phyloP scores from a whole-genome alignment of 1,284 basidiomycete genomes.

The Cryptococcus maquisensis region DNA sequence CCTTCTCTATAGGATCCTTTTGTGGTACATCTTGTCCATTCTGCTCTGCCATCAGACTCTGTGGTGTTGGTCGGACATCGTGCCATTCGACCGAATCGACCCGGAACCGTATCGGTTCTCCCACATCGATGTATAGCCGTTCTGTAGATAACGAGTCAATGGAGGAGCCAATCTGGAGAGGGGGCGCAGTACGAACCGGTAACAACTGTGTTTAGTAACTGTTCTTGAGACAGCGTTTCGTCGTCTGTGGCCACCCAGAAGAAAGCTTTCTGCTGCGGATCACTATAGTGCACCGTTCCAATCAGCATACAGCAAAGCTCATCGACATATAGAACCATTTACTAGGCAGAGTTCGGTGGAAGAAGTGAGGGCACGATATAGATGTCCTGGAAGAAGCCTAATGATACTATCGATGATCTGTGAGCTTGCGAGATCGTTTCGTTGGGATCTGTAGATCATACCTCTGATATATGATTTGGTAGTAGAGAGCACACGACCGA shows the following conservation, averaged over 20 bases:
- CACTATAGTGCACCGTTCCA: slow-evolving; percentile 51
- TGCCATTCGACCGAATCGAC: slow-evolving; percentile 85
- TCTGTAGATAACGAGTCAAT: slow-evolving; percentile 43
- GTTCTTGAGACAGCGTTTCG: slow-evolving; percentile 54
- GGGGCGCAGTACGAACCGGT: slow-evolving; percentile 17
- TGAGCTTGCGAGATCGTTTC: slow-evolving; percentile 5
- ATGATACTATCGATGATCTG: slow-evolving; percentile 58
- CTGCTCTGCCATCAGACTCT: slow-evolving; percentile 22
- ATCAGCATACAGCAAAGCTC: slow-evolving; percentile 5
- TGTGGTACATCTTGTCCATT: slow-evolving; percentile 52
- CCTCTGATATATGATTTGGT: slow-evolving; percentile 77
- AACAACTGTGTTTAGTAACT: slow-evolving; percentile 56
- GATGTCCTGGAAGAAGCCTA: slow-evolving; percentile 94
- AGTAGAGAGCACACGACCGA: slow-evolving; percentile 80
- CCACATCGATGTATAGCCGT: slow-evolving; percentile 79
- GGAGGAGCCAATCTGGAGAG: not conserved
- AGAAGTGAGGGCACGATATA: slow-evolving; percentile 65
- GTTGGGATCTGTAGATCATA: slow-evolving; percentile 47
- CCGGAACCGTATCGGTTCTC: slow-evolving; percentile 79
- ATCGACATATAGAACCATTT: not conserved
- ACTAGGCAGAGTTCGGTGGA: slow-evolving; percentile 53
- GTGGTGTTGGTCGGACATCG: slow-evolving; percentile 82
- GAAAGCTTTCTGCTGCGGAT: slow-evolving; percentile 72
- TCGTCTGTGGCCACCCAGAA: slow-evolving; percentile 68
- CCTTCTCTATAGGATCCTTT: slow-evolving; percentile 58